phyloP scores from a whole-genome alignment of 2,329 filamentous ascomycete species.

The Monosporascus sp. region DNA sequence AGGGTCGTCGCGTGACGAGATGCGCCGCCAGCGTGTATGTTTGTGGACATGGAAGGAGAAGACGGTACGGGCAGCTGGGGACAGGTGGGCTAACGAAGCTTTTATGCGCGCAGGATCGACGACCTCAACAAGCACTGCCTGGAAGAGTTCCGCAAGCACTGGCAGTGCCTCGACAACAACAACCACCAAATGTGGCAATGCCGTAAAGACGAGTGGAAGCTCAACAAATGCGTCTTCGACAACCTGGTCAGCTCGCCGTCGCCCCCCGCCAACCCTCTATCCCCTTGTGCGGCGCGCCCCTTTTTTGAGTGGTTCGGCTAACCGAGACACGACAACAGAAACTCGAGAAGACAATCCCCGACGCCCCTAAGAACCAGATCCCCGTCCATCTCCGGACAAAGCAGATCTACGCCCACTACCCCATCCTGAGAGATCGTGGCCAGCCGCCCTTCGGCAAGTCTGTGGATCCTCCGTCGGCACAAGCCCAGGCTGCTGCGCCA shows the following conservation, averaged over 20 bases:
- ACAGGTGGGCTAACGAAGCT: constrained; percentile 1
- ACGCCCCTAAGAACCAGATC: constrained; percentile 61
- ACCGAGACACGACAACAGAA: constrained; percentile 44
- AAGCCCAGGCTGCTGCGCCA: constrained; percentile 18
- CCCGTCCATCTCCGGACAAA: constrained; percentile 69
- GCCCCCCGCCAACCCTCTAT: too few species aligned
- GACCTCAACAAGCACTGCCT: constrained; percentile 96
- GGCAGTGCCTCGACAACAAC: constrained; percentile 92
- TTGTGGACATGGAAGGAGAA: constrained; percentile 38
- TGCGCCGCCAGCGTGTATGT: constrained; percentile 96
- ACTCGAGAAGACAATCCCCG: constrained; percentile 75
- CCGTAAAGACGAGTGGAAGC: constrained; percentile 75
- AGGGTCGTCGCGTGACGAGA: constrained; percentile 92
- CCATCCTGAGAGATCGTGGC: constrained; percentile 30
- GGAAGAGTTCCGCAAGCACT: constrained; percentile 85
- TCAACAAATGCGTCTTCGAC: constrained; percentile 94
- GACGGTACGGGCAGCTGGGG: not conserved
- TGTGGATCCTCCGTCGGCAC: constrained; percentile 23
- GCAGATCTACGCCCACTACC: constrained; percentile 56
- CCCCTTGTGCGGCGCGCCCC: too few species aligned
- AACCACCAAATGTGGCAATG: constrained; percentile 99
- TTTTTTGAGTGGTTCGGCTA: not conserved
- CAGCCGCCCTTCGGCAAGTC: constrained; percentile 25
- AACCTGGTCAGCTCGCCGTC: constrained; percentile 67
- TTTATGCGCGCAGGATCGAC: constrained; percentile 58